A percentile compares a stretch with the other conserved stretches of the same genome.
These are phyloP conservation scores for Xylariaceae sp. DNA, from an alignment of 2,329 filamentous ascomycete species.

Conservation along the genomic window DNA sequence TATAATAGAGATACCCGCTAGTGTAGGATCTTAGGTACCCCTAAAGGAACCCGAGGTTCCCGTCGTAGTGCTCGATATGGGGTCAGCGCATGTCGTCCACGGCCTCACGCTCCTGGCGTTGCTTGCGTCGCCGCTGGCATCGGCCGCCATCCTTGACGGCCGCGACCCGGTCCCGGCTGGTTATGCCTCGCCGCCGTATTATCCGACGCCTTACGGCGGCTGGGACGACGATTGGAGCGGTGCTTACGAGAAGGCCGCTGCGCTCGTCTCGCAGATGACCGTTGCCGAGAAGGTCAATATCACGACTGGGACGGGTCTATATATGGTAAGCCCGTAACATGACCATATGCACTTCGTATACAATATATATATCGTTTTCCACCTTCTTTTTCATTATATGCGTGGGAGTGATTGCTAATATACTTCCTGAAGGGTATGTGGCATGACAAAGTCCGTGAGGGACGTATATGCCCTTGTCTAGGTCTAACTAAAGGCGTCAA, in stretches of 20 bases:
- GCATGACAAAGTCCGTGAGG: neutral
- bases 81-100: slow-evolving; percentile 26
- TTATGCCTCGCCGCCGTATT: slow-evolving; percentile 57
- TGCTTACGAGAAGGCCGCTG: slow-evolving; percentile 65
- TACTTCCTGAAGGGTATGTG: slow-evolving; percentile 25
- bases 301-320: slow-evolving; percentile 65
- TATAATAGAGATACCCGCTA: neutral
- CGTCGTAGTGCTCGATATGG: slow-evolving; percentile 26
- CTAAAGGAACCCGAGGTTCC: neutral
- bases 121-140: slow-evolving; percentile 20
- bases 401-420: neutral
- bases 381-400: neutral
- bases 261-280: slow-evolving; percentile 69
- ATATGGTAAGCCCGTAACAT: slow-evolving; percentile 53
- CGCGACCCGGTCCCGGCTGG: slow-evolving; percentile 32
- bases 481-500: slow-evolving; percentile 7
- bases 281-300: slow-evolving; percentile 77
- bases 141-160: slow-evolving; percentile 10
- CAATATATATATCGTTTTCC: neutral
- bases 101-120: slow-evolving; percentile 25
- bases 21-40: neutral
- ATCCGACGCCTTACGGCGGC: slow-evolving; percentile 68
- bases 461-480: neutral
- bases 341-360: neutral
- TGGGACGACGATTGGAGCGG: slow-evolving; percentile 65